These are phyloP conservation scores for Juncus effusus DNA, from an alignment of 176 grass and related monocot species.

Conservation along the genomic window DNA sequence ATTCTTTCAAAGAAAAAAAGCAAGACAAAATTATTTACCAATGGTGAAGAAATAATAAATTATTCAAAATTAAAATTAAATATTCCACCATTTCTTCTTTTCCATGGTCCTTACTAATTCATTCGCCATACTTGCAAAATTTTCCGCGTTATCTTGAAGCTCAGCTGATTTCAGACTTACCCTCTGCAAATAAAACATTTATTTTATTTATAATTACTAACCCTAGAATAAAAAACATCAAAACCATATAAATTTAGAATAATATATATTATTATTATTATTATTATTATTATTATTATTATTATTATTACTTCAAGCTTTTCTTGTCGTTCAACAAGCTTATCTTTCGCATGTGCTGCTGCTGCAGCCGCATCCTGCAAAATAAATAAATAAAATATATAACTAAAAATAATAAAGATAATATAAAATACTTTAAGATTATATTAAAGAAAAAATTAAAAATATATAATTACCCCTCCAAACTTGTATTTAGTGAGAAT, in stretches of 20 bases:
- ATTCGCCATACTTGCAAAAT: conserved; percentile 60
- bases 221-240: background rate
- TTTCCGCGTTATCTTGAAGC: conserved; percentile 71
- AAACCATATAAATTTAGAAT: background rate
- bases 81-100: conserved; percentile 90
- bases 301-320: conserved; percentile 64
- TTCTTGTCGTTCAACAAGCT: conserved; percentile 75
- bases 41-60: background rate
- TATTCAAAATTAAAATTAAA: conserved; percentile 17
- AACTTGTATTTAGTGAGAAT: conserved; percentile 92
- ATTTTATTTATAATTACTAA: background rate
- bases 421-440: background rate
- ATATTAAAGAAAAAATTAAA: background rate
- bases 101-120: conserved; percentile 69
- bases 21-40: background rate
- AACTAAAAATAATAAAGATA: background rate
- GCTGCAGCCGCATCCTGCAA: conserved; percentile 75
- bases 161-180: conserved; percentile 65
- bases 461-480: conserved; percentile 48
- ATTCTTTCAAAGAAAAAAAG: too few relatives aligned
- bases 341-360: conserved; percentile 73
- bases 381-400: background rate
- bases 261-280: background rate
- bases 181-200: conserved; percentile 36
- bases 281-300: conserved; percentile 29